Evolutionary conservation across 352 stramenopile species (phyloP), one percentile per base, ranked within the genome.

Genomic region (Nothophytophthora sp.): DNA sequence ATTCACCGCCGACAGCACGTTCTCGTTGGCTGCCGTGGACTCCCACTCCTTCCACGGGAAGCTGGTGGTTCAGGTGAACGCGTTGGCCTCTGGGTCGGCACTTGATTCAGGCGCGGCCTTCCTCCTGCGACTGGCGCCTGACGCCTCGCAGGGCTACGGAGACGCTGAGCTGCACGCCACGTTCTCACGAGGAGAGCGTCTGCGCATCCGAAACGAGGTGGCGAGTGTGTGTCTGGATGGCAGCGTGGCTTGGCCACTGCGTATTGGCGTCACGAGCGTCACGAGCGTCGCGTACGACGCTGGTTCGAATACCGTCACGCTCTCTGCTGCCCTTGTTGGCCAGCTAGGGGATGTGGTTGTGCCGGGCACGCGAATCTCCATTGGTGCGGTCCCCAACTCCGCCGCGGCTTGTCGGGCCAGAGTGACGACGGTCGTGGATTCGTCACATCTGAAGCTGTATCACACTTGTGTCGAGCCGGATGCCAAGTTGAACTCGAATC

Each of bases 221-320:
- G 70, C 58, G 5, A 76, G 76, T 16, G 79, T 92, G 11, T 95
- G 84, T 58, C 59, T 95, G 8, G 76, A 91, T 44, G 63, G 56
- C 0, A 70, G 54, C 16, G 50, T 85, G 24, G 76, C 73, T 16
- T 90, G 81, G 54, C 36, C 56, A 15, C 47, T 91, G n/a, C 51
- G 55, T 19, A 45, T 54, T 9, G 61, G 46, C 16, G 51, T 45
- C 23, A 70, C 68, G 7, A 56, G 54, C 2, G 55, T 88, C 10
- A 66, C 59, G 0, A 69, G 61, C 16, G 54, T 50, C 0, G 47
- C 50, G 0, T 93, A 80, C 50, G 36, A n/a, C n/a, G n/a, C n/a
- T n/a, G n/a, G n/a, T n/a, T n/a, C n/a, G n/a, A n/a, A n/a, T n/a
- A n/a, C n/a, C n/a, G n/a, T n/a, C n/a, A n/a, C n/a, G n/a, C n/a